Evolutionary conservation across 2,329 filamentous ascomycete genomes (phyloP).

Genomic region (Curvularia sp.): DNA sequence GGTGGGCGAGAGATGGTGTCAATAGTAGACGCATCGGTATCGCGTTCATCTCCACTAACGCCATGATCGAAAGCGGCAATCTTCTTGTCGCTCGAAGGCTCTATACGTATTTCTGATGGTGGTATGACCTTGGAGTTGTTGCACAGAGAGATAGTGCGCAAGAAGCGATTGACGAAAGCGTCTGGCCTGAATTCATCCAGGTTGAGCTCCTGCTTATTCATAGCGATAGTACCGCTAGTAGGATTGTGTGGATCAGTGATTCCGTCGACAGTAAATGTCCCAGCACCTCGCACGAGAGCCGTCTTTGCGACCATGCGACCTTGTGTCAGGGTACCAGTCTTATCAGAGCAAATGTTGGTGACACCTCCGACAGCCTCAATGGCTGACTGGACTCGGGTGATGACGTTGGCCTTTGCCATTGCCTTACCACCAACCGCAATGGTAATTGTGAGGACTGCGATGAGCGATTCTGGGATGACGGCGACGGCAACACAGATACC

Average conservation of each 20-base stretch:
- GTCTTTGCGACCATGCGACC: slow-evolving; percentile 52
- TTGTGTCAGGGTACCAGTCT: slow-evolving; percentile 52
- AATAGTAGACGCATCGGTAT: slow-evolving; percentile 44
- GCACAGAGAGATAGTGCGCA: slow-evolving; percentile 50
- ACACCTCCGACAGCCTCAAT: slow-evolving; percentile 53
- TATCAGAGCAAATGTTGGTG: slow-evolving; percentile 54
- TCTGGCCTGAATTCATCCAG: slow-evolving; percentile 35
- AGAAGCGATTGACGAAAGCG: slow-evolving; percentile 37
- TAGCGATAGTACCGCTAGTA: slow-evolving; percentile 41
- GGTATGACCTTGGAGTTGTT: slow-evolving; percentile 50
- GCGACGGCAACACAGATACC: slow-evolving; percentile 58
- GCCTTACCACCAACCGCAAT: slow-evolving; percentile 59
- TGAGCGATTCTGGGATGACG: slow-evolving; percentile 61
- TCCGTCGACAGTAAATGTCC: slow-evolving; percentile 43
- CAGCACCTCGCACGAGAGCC: slow-evolving; percentile 48
- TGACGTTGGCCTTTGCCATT: slow-evolving; percentile 53
- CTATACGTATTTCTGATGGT: slow-evolving; percentile 33
- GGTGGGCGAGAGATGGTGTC: slow-evolving; percentile 41
- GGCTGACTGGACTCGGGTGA: slow-evolving; percentile 50
- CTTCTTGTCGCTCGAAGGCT: slow-evolving; percentile 62
- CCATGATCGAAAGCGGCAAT: slow-evolving; percentile 45
- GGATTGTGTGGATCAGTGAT: slow-evolving; percentile 49
- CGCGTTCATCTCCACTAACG: slow-evolving; percentile 38
- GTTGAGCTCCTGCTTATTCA: slow-evolving; percentile 39
- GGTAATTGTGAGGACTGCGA: slow-evolving; percentile 72